A percentile compares a stretch with the other conserved stretches of the same genome.
Evolutionary conservation across 2,329 filamentous ascomycete genomes (phyloP).

Genomic region (Ophiostoma triangulosporum): DNA sequence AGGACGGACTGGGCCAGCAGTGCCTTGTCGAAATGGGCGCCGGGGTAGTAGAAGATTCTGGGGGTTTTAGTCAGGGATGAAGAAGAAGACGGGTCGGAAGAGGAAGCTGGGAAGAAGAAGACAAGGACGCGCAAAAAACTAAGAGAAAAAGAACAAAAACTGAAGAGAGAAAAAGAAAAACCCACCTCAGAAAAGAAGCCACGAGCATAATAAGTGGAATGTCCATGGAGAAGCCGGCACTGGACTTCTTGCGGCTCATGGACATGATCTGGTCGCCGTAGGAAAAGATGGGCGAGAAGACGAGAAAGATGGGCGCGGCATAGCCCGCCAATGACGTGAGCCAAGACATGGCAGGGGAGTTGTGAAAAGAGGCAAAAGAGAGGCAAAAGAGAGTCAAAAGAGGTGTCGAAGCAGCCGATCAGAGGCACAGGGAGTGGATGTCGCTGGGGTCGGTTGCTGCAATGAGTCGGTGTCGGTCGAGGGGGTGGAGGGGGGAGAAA

Average conservation of each 20-base stretch:
- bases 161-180: no score
- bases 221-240: slow-evolving; percentile 41
- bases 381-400: neutral
- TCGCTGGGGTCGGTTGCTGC: no score
- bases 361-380: neutral
- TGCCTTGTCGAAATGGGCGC: slow-evolving; percentile 49
- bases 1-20: slow-evolving; percentile 51
- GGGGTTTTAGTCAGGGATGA: neutral
- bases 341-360: slow-evolving; percentile 3
- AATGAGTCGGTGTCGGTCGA: neutral
- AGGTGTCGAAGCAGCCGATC: neutral
- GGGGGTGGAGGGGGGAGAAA: neutral
- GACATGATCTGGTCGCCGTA: slow-evolving; percentile 53
- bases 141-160: no score
- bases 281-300: slow-evolving; percentile 49
- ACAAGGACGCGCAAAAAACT: no score
- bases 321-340: slow-evolving; percentile 38
- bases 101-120: no score
- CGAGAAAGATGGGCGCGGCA: slow-evolving; percentile 48
- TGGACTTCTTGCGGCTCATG: slow-evolving; percentile 51
- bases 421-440: neutral
- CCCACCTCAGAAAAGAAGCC: slow-evolving; percentile 50
- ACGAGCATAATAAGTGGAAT: slow-evolving; percentile 62
- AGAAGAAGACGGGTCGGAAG: neutral
- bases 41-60: slow-evolving; percentile 58